These are phyloP conservation scores for Neurospora sublineolata DNA, from an alignment of 495 filamentous ascomycete species.

Conservation along the genomic window DNA sequence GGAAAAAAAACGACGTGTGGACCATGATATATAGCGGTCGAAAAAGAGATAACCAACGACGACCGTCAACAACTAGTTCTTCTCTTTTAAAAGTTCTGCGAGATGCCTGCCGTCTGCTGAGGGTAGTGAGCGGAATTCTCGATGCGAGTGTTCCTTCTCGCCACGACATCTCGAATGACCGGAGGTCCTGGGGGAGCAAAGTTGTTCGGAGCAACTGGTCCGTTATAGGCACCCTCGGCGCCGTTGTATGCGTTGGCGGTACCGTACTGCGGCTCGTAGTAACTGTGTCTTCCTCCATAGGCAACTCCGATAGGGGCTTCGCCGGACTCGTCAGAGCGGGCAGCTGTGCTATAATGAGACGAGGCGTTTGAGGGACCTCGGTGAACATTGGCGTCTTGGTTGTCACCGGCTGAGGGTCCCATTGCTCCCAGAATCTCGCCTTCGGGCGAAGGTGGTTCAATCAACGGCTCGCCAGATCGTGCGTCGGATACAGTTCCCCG, in stretches of 20 bases:
- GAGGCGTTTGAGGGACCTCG: slow-evolving; percentile 94
- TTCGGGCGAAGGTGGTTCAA: slow-evolving; percentile 52
- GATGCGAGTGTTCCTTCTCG: slow-evolving; percentile 84
- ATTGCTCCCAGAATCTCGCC: slow-evolving; percentile 59
- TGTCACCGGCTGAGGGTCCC: slow-evolving; percentile 57
- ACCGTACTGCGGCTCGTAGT: slow-evolving; percentile 41
- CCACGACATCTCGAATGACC: slow-evolving; percentile 87
- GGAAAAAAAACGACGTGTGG: neutral
- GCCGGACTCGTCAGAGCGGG: slow-evolving; percentile 73
- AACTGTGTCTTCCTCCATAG: slow-evolving; percentile 34
- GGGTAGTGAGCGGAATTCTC: slow-evolving; percentile 80
- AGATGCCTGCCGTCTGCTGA: slow-evolving; percentile 87
- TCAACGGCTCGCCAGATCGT: slow-evolving; percentile 56
- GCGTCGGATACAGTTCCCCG: slow-evolving; percentile 61
- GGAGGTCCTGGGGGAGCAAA: slow-evolving; percentile 40
- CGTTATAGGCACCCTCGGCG: slow-evolving; percentile 21
- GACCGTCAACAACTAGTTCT: neutral
- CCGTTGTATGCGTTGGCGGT: slow-evolving; percentile 32
- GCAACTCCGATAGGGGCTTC: slow-evolving; percentile 45
- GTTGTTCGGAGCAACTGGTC: slow-evolving; percentile 21
- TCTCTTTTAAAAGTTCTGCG: slow-evolving; percentile 76
- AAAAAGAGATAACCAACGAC: neutral
- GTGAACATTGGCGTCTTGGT: slow-evolving; percentile 56
- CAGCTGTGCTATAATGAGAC: slow-evolving; percentile 79
- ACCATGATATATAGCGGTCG: neutral